These are phyloP conservation scores for Phytomonas serpens DNA, from an alignment of 208 protist genomes.

Conservation along the genomic window DNA sequence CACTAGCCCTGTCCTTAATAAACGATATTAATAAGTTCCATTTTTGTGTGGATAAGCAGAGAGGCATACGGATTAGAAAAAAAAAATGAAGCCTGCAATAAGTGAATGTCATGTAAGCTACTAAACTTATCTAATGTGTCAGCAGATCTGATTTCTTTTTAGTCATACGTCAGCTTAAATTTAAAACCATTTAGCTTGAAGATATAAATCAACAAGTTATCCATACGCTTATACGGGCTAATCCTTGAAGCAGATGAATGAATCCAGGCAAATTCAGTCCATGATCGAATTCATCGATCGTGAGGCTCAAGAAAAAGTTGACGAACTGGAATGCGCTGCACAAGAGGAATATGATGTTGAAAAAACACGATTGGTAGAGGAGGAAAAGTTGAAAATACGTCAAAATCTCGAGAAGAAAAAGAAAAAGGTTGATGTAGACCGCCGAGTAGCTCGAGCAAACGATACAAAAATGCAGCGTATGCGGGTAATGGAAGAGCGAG, in stretches of 20 bases:
- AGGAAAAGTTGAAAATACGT: conserved; percentile 79
- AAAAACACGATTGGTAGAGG: conserved; percentile 84
- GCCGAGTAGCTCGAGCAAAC: conserved; percentile 77
- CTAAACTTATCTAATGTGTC: neutral
- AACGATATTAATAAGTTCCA: neutral
- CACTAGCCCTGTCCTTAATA: neutral
- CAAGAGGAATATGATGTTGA: conserved; percentile 89
- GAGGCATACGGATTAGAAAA: neutral
- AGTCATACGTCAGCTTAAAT: conserved; percentile 2
- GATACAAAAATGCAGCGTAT: conserved; percentile 77
- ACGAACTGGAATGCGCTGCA: conserved; percentile 81
- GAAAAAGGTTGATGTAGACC: conserved; percentile 80
- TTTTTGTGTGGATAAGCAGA: neutral
- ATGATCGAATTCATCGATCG: conserved; percentile 93
- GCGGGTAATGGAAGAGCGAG: conserved; percentile 75
- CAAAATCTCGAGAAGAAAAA: conserved; percentile 63
- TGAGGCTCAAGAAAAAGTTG: conserved; percentile 87
- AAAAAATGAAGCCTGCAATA: neutral
- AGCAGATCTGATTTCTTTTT: conserved; percentile 7
- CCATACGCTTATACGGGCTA: neutral
- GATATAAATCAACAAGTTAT: neutral
- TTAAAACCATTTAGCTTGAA: neutral
- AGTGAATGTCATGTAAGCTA: neutral
- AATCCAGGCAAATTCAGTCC: conserved; percentile 86
- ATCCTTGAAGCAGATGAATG: conserved; percentile 47